phyloP scores from a whole-genome alignment of 2,329 filamentous ascomycete genomes.

The Penicillium sp. region DNA sequence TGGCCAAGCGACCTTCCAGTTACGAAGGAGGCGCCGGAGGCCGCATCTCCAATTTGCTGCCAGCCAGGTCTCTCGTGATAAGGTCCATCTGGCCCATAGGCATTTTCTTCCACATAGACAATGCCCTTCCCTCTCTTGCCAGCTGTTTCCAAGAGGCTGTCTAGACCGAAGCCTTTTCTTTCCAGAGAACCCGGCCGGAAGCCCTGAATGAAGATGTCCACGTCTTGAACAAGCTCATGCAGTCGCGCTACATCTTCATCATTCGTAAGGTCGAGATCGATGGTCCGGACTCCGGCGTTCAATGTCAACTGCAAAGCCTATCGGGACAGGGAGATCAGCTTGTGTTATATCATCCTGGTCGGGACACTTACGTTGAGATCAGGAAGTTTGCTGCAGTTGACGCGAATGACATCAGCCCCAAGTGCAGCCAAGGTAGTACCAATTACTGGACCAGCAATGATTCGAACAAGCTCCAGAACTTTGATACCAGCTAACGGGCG shows the following conservation, averaged over 20 bases:
- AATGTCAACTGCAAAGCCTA: constrained; percentile 22
- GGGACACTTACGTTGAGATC: constrained; percentile 30
- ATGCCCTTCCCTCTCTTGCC: constrained; percentile 44
- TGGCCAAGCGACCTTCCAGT: constrained; percentile 35
- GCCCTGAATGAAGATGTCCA: constrained; percentile 57
- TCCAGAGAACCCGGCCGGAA: constrained; percentile 49
- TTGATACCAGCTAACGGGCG: constrained; percentile 46
- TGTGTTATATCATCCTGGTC: too few relatives aligned
- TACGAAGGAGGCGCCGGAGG: constrained; percentile 38
- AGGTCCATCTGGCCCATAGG: constrained; percentile 51
- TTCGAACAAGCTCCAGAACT: constrained; percentile 47
- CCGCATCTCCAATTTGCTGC: constrained; percentile 53
- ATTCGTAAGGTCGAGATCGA: constrained; percentile 48
- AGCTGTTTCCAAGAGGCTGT: constrained; percentile 43
- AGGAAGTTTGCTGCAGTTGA: constrained; percentile 43
- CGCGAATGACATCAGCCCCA: constrained; percentile 49
- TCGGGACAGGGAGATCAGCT: too few relatives aligned
- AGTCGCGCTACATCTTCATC: constrained; percentile 42
- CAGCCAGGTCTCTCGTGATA: constrained; percentile 50
- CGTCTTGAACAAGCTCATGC: constrained; percentile 46
- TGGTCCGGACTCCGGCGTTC: constrained; percentile 24
- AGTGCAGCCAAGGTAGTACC: constrained; percentile 47
- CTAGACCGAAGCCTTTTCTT: constrained; percentile 30
- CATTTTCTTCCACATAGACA: constrained; percentile 53
- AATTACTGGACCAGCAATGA: constrained; percentile 44